These are phyloP conservation scores for Tetrapisispora fleetii DNA, from an alignment of 805 yeast species.

Conservation along the genomic window DNA sequence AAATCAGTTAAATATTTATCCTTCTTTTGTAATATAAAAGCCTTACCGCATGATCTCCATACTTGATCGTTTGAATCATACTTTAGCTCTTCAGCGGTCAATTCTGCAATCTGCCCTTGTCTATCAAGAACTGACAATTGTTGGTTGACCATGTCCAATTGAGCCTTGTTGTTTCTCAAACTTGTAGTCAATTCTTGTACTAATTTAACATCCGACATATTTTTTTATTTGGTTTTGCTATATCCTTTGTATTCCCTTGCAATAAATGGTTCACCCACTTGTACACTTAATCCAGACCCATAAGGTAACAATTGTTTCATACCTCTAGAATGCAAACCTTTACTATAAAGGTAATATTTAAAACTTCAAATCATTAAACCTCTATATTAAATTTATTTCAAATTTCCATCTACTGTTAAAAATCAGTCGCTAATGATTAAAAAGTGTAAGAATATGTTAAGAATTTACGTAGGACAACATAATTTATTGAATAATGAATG, in stretches of 20 bases:
- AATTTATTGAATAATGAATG: too few relatives aligned
- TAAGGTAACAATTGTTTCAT: too few relatives aligned
- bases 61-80: conserved; percentile 43
- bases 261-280: too few relatives aligned
- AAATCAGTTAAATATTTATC: conserved; percentile 41
- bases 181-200: conserved; percentile 20
- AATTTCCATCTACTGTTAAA: not conserved
- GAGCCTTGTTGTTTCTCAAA: conserved; percentile 22
- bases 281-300: too few relatives aligned
- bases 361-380: not conserved
- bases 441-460: too few relatives aligned
- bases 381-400: not conserved
- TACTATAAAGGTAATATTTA: too few relatives aligned
- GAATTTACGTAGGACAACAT: too few relatives aligned
- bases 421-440: not conserved
- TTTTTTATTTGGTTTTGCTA: not conserved
- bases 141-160: conserved; percentile 22
- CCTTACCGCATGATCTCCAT: conserved; percentile 82
- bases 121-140: conserved; percentile 24
- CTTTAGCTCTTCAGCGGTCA: conserved; percentile 48
- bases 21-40: conserved; percentile 40
- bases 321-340: too few relatives aligned
- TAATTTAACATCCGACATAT: not conserved
- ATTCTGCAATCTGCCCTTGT: conserved; percentile 38
- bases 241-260: too few relatives aligned